Conservation (phyloP, 169 alveolate species). For the Plasmodium reichenowi region DNA sequence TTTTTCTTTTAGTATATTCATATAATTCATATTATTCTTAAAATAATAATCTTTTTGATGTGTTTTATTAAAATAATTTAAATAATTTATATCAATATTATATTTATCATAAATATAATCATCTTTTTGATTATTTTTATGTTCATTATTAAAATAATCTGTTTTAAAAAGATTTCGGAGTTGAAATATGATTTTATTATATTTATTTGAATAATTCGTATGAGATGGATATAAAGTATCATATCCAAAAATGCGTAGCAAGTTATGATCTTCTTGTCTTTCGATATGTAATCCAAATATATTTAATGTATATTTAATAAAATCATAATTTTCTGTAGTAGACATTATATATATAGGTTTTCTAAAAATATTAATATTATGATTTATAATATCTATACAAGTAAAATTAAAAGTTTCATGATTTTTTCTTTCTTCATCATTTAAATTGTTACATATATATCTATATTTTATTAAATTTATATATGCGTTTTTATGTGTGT, state of each 20-base stretch:
- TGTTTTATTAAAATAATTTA: conserved; percentile 30
- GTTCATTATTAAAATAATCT: background rate
- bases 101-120: conserved; percentile 46
- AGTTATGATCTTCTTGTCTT: background rate
- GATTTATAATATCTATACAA: conserved; percentile 46
- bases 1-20: conserved; percentile 25
- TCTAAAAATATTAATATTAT: conserved; percentile 44
- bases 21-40: conserved; percentile 14
- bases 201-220: background rate
- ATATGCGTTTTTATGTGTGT: conserved; percentile 29
- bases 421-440: conserved; percentile 39
- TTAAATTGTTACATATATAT: conserved; percentile 19
- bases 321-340: conserved; percentile 15
- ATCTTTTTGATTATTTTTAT: background rate
- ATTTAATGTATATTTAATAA: conserved; percentile 25
- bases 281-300: conserved; percentile 33
- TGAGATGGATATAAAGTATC: background rate
- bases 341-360: conserved; percentile 64
- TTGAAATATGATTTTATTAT: background rate
- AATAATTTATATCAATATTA: conserved; percentile 29
- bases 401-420: conserved; percentile 38
- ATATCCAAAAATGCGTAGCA: conserved; percentile 41
- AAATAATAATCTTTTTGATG: conserved; percentile 25
- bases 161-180: conserved; percentile 2
- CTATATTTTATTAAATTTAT: conserved; percentile 25